phyloP scores from a whole-genome alignment of 1,139 yeast species.

The Nakaseomyces kungkrabaensis region DNA sequence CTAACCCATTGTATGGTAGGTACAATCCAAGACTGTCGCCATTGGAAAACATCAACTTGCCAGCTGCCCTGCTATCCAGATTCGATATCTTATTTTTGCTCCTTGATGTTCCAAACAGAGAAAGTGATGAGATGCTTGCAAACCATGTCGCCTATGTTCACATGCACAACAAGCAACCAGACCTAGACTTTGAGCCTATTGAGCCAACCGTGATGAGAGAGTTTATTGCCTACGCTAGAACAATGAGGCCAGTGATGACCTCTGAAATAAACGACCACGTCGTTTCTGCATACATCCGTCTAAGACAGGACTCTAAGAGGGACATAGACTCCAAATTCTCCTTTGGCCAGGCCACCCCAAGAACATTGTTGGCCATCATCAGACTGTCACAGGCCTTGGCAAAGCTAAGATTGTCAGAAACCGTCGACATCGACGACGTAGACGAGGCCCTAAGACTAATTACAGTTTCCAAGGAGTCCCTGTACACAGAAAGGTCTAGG shows the following conservation, averaged over 20 bases:
- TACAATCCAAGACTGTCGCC: slow-evolving; percentile 88
- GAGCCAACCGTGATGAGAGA: slow-evolving; percentile 78
- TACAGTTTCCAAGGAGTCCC: slow-evolving; percentile 77
- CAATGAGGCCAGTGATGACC: slow-evolving; percentile 80
- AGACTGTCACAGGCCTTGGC: slow-evolving; percentile 95
- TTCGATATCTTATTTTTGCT: slow-evolving; percentile 84
- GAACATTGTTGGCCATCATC: slow-evolving; percentile 83
- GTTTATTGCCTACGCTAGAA: slow-evolving; percentile 78
- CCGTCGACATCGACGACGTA: slow-evolving; percentile 70
- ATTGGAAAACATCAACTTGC: slow-evolving; percentile 88
- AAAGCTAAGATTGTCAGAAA: slow-evolving; percentile 68
- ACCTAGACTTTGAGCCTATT: slow-evolving; percentile 62
- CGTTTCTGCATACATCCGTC: slow-evolving; percentile 74
- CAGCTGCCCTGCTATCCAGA: slow-evolving; percentile 93
- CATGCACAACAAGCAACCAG: slow-evolving; percentile 84
- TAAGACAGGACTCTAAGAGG: slow-evolving; percentile 86
- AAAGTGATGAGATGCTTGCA: slow-evolving; percentile 77
- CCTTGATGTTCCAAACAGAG: slow-evolving; percentile 75
- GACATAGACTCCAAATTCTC: slow-evolving; percentile 65
- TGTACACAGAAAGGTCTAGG: slow-evolving; percentile 44
- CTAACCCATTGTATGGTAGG: slow-evolving; percentile 93
- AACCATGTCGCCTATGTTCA: slow-evolving; percentile 93
- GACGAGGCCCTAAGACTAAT: slow-evolving; percentile 89
- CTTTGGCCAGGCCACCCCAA: slow-evolving; percentile 87
- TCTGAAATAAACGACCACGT: slow-evolving; percentile 80